Percentiles rank a stretch among this genome's conserved stretches.
phyloP scores from a whole-genome alignment of 345 rosid species.

The Salix purpurea region DNA sequence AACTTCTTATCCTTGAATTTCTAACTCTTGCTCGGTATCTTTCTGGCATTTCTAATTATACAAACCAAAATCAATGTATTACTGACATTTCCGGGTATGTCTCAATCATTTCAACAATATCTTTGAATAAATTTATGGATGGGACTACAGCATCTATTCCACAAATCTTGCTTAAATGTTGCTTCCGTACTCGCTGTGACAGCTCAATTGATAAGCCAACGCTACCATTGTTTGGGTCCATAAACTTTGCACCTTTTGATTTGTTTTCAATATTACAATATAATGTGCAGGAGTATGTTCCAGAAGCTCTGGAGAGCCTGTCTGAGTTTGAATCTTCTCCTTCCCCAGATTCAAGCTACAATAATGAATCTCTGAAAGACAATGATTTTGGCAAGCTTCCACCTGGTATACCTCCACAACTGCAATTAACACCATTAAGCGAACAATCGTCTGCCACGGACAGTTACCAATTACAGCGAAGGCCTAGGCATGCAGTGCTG shows the following conservation, averaged over 20 bases:
- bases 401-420: slow-evolving; percentile 56
- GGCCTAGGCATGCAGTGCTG: slow-evolving; percentile 33
- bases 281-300: slow-evolving; percentile 38
- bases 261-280: slow-evolving; percentile 1
- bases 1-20: too few species aligned
- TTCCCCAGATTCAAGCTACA: slow-evolving; percentile 57
- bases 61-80: too few species aligned
- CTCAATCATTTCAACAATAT: too few species aligned
- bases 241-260: neutral
- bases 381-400: slow-evolving; percentile 50
- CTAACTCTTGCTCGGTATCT: too few species aligned
- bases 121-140: too few species aligned
- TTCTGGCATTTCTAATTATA: too few species aligned
- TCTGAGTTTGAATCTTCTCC: slow-evolving; percentile 49
- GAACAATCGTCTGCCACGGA: slow-evolving; percentile 10
- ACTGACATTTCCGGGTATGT: too few species aligned
- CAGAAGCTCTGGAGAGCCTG: slow-evolving; percentile 38
- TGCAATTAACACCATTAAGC: slow-evolving; percentile 28
- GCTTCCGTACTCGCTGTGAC: neutral
- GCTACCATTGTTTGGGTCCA: neutral
- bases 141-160: too few species aligned
- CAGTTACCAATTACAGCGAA: slow-evolving; percentile 17
- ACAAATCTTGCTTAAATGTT: too few species aligned
- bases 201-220: neutral
- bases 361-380: slow-evolving; percentile 26